Evolutionary conservation across 257 asterid genomes (phyloP), one percentile per base, ranked within the genome.

Genomic region (Solanum verrucosum): DNA sequence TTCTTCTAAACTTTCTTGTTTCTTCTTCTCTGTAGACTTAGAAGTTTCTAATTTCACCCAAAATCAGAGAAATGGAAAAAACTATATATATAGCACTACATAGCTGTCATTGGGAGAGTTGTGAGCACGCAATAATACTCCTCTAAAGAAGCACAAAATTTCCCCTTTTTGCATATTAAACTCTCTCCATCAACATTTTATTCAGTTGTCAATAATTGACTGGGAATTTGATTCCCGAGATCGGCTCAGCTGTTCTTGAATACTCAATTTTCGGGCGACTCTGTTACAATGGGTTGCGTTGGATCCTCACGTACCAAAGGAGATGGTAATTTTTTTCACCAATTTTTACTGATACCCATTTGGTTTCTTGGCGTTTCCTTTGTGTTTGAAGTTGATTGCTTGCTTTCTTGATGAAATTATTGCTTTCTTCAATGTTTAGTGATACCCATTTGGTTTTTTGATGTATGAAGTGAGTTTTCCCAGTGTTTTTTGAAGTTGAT

Each of bases 271-370:
- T 65, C 0, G 38, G 37, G 88, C 23, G 21, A 38, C 82, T 85
- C 18, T 9, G 20, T 46, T 27, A 37, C 18, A 10, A 87, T 87
- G 89, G 89, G 86, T 42, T 87, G 89, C 82, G 79, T 79, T 13
- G 89, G 89, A 87, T 87, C 89, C 60, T 87, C 86, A 20, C 89
- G 14, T 38, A 37, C 86, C 68, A 79, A 87, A 87, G 89, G 89
- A 87, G 86, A 78, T 79, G 89, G 89, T 87, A 60, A 40, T 63
- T n/a, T 63, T 52, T 14, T 60, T 87, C 11, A 60, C 6, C 29
- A 38, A 3, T 40, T 40, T 78, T 25, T 78, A 13, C n/a, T 42
- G 12, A 38, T 85, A 6, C 33, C 65, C 81, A 29, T 40, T 86
- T 86, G 34, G 27, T 42, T 84, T 42, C 23, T 37, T 65, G 25